Percentiles rank a stretch among this genome's conserved stretches.
phyloP scores from a whole-genome alignment of 805 yeast species.

The Yarrowia sp. region DNA sequence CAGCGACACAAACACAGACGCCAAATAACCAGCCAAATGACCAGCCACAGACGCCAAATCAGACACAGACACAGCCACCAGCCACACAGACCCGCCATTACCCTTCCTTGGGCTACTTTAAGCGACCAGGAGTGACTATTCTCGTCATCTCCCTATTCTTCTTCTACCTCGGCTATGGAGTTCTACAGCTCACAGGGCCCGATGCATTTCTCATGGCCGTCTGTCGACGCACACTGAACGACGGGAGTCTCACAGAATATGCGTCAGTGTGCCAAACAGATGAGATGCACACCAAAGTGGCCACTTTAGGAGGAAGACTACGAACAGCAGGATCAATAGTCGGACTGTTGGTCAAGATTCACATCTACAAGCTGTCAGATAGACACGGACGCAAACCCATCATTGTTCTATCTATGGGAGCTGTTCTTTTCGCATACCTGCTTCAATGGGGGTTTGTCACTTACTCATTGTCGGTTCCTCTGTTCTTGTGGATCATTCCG shows the following conservation, averaged over 20 bases:
- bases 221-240: slow-evolving; percentile 18
- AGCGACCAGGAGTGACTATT: slow-evolving; percentile 20
- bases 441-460: slow-evolving; percentile 24
- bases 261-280: slow-evolving; percentile 26
- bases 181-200: neutral
- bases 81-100: neutral
- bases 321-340: slow-evolving; percentile 2
- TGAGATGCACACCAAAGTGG: slow-evolving; percentile 15
- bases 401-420: slow-evolving; percentile 5
- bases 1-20: neutral
- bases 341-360: slow-evolving; percentile 5
- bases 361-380: slow-evolving; percentile 26
- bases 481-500: slow-evolving; percentile 10
- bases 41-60: neutral
- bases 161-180: slow-evolving; percentile 35
- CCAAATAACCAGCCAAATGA: neutral
- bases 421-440: slow-evolving; percentile 1
- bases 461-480: slow-evolving; percentile 1
- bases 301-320: slow-evolving; percentile 6
- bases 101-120: slow-evolving; percentile 11
- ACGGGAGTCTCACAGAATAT: slow-evolving; percentile 1
- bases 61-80: neutral
- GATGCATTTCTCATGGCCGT: slow-evolving; percentile 29
- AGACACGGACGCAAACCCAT: slow-evolving; percentile 14
- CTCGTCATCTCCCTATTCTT: slow-evolving; percentile 17